Evolutionary conservation across 352 stramenopile genomes (phyloP).

Genomic region (Thraustotheca clavata): DNA sequence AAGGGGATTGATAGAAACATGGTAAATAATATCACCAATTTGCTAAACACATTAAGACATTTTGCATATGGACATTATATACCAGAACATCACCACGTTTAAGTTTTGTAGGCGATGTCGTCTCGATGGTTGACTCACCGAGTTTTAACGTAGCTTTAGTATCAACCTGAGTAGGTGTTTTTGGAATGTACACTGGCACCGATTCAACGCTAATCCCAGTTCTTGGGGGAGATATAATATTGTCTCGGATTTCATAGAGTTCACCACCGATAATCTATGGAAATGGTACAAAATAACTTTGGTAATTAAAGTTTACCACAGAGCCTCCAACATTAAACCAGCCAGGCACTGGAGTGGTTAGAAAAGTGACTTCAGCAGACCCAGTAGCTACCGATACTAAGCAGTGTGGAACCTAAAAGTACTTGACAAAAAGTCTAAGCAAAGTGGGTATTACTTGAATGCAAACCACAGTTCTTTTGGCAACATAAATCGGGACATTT

Average conservation of each 20-base stretch:
- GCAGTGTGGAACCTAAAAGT: slow-evolving; percentile 9
- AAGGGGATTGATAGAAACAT: slow-evolving; percentile 9
- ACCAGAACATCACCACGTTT: slow-evolving; percentile 19
- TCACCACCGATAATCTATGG: slow-evolving; percentile 16
- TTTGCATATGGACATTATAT: neutral
- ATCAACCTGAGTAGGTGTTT: slow-evolving; percentile 1
- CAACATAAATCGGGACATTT: neutral
- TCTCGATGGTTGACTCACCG: slow-evolving; percentile 4
- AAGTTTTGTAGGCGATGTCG: neutral
- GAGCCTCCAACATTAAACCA: neutral
- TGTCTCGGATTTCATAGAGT: neutral
- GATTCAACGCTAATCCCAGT: neutral
- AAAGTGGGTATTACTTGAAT: neutral
- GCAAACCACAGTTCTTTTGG: slow-evolving; percentile 7
- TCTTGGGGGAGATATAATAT: neutral
- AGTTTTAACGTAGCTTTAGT: slow-evolving; percentile 1
- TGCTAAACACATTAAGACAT: neutral
- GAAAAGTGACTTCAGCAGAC: neutral
- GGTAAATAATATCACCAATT: slow-evolving; percentile 7
- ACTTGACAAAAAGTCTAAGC: neutral
- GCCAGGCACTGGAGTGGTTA: neutral
- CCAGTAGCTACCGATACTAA: neutral
- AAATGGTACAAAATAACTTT: neutral
- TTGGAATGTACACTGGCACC: slow-evolving; percentile 4
- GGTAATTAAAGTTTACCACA: neutral